phyloP scores from a whole-genome alignment of 2,329 filamentous ascomycete species.

The Trichoderma koningii region DNA sequence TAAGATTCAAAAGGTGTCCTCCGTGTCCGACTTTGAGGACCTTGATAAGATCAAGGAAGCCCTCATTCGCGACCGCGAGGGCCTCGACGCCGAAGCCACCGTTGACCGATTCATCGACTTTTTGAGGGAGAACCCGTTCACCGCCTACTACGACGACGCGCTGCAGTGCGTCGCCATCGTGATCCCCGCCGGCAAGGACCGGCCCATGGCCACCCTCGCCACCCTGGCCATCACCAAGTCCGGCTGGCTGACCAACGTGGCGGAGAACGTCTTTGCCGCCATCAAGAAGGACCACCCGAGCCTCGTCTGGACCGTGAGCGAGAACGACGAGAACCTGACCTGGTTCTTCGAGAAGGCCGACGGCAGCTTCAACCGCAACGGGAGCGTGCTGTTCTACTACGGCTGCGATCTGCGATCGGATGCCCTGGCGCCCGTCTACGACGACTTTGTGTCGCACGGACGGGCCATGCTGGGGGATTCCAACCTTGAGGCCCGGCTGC shows the following conservation, averaged over 20 bases:
- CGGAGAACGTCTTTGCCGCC: slow-evolving; percentile 90
- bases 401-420: slow-evolving; percentile 80
- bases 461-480: slow-evolving; percentile 85
- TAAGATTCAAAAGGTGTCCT: slow-evolving; percentile 76
- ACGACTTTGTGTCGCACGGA: slow-evolving; percentile 80
- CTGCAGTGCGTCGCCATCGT: slow-evolving; percentile 94
- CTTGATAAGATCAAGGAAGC: slow-evolving; percentile 77
- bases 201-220: slow-evolving; percentile 76
- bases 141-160: slow-evolving; percentile 89
- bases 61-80: slow-evolving; percentile 77
- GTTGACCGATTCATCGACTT: slow-evolving; percentile 85
- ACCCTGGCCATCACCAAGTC: slow-evolving; percentile 92
- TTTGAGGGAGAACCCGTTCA: slow-evolving; percentile 76
- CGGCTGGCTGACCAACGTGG: slow-evolving; percentile 91
- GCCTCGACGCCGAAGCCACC: slow-evolving; percentile 77
- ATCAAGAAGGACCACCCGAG: slow-evolving; percentile 93
- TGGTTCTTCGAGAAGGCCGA: slow-evolving; percentile 99
- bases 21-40: slow-evolving; percentile 74
- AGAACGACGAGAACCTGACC: slow-evolving; percentile 92
- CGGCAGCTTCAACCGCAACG: slow-evolving; percentile 81
- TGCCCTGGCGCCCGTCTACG: slow-evolving; percentile 73
- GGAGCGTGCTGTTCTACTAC: slow-evolving; percentile 95
- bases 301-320: slow-evolving; percentile 94
- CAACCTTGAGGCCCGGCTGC: slow-evolving; percentile 83
- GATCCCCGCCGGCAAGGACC: slow-evolving; percentile 67